phyloP scores from a whole-genome alignment of 2,329 filamentous ascomycete genomes.

The Aureobasidium sp. region DNA sequence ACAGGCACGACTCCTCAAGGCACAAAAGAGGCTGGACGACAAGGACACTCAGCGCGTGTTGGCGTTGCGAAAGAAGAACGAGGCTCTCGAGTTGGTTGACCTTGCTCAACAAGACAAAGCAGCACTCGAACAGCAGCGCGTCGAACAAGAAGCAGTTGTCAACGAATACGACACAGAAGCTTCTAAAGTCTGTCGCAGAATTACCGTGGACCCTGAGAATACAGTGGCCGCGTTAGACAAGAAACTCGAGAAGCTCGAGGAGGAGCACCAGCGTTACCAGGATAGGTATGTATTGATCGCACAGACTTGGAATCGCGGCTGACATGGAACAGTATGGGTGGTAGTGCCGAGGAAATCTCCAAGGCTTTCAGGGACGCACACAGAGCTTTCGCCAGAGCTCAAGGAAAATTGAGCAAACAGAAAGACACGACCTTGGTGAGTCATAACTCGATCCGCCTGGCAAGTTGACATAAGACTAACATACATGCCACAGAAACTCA shows the following conservation, averaged over 20 bases:
- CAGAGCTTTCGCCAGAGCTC: conserved; percentile 15
- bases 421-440: conserved; percentile 30
- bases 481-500: conserved; percentile 35
- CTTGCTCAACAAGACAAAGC: conserved; percentile 23
- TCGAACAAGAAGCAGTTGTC: conserved; percentile 22
- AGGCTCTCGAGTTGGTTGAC: conserved; percentile 27
- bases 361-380: not conserved
- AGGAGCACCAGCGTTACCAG: conserved; percentile 5
- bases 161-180: conserved; percentile 19
- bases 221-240: conserved; percentile 25
- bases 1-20: conserved; percentile 22
- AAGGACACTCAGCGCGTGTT: conserved; percentile 25
- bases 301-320: not conserved
- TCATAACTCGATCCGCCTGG: conserved; percentile 23
- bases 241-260: conserved; percentile 22
- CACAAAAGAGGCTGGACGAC: conserved; percentile 22
- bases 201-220: conserved; percentile 23
- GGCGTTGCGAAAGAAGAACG: conserved; percentile 35
- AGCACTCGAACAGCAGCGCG: conserved; percentile 21
- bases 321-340: conserved; percentile 19
- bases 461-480: not conserved
- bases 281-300: not conserved
- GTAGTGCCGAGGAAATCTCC: conserved; percentile 22
- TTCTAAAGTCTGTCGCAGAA: conserved; percentile 17
- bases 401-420: conserved; percentile 17